phyloP scores from a whole-genome alignment of 2,329 filamentous ascomycete genomes.

The Alternaria sp. region DNA sequence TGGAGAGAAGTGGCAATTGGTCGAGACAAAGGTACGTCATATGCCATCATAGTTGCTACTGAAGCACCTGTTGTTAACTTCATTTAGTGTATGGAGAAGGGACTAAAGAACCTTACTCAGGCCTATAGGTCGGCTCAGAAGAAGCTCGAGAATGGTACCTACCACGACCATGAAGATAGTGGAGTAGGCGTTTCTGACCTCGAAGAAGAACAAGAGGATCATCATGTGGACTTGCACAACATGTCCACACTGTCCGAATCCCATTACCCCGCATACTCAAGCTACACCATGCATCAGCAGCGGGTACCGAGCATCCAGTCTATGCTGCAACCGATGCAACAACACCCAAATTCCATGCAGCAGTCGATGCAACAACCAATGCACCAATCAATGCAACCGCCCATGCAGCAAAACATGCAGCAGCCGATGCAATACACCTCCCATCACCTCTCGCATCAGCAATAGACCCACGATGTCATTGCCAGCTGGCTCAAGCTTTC shows the following conservation, averaged over 20 bases:
- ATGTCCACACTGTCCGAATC: conserved; percentile 34
- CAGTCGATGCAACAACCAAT: conserved; percentile 15
- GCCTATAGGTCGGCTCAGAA: conserved; percentile 71
- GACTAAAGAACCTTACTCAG: conserved; percentile 80
- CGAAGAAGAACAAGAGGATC: conserved; percentile 55
- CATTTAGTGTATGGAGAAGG: conserved; percentile 79
- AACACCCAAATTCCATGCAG: conserved; percentile 20
- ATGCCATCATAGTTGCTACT: neutral
- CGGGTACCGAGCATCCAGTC: conserved; percentile 53
- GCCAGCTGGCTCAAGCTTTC: conserved; percentile 23
- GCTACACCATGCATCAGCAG: conserved; percentile 37
- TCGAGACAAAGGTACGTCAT: conserved; percentile 78
- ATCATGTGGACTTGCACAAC: conserved; percentile 38
- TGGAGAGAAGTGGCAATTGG: conserved; percentile 67
- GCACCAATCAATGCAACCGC: conserved; percentile 16
- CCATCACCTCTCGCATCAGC: conserved; percentile 29
- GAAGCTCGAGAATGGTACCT: conserved; percentile 62
- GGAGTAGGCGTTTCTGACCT: conserved; percentile 67
- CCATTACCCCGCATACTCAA: conserved; percentile 31
- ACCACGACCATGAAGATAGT: conserved; percentile 69
- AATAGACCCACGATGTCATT: conserved; percentile 19
- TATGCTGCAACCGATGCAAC: conserved; percentile 42
- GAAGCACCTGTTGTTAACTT: conserved; percentile 20
- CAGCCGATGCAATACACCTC: conserved; percentile 32
- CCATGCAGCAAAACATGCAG: conserved; percentile 9